Percentiles rank a stretch among this genome's conserved stretches.
Evolutionary conservation across 2,329 filamentous ascomycete genomes (phyloP).

Genomic region (Zymoseptoria pseudotritici): DNA sequence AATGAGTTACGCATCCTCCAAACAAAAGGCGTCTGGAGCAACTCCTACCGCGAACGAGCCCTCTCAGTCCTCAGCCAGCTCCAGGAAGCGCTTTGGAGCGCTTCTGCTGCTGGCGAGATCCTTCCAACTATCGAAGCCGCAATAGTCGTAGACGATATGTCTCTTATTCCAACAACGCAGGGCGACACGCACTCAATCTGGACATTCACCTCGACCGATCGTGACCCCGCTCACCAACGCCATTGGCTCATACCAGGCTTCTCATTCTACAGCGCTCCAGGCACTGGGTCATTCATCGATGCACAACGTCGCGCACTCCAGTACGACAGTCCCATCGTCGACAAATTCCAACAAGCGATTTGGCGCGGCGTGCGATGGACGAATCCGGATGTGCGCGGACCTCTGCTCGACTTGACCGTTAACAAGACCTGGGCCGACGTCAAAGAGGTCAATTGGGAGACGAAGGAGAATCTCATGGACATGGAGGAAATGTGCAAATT

Average conservation of each 20-base stretch:
- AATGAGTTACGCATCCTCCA: conserved; percentile 21
- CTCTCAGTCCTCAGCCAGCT: conserved; percentile 37
- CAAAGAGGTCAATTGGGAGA: conserved; percentile 14
- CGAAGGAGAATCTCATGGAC: conserved; percentile 7
- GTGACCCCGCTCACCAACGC: conserved; percentile 28
- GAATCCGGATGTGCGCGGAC: conserved; percentile 18
- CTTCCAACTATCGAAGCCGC: conserved; percentile 44
- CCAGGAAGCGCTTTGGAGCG: conserved; percentile 36
- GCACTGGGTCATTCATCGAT: conserved; percentile 9
- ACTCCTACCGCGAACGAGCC: conserved; percentile 12
- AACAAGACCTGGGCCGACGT: conserved; percentile 33
- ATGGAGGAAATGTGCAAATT: conserved; percentile 23
- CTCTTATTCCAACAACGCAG: not conserved
- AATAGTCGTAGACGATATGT: conserved; percentile 39
- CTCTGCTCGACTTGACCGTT: conserved; percentile 22
- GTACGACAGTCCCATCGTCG: conserved; percentile 11
- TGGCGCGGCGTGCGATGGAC: conserved; percentile 24
- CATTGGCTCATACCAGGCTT: conserved; percentile 48
- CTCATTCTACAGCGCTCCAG: conserved; percentile 39
- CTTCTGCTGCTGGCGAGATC: conserved; percentile 29
- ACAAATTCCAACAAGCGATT: conserved; percentile 21
- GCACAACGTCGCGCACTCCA: conserved; percentile 17
- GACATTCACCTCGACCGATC: conserved; percentile 13
- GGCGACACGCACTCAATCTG: conserved; percentile 16
- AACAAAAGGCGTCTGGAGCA: conserved; percentile 16